Base-by-base conservation (phyloP, 2,329 filamentous ascomycete species). In the Periconia sp. region DNA sequence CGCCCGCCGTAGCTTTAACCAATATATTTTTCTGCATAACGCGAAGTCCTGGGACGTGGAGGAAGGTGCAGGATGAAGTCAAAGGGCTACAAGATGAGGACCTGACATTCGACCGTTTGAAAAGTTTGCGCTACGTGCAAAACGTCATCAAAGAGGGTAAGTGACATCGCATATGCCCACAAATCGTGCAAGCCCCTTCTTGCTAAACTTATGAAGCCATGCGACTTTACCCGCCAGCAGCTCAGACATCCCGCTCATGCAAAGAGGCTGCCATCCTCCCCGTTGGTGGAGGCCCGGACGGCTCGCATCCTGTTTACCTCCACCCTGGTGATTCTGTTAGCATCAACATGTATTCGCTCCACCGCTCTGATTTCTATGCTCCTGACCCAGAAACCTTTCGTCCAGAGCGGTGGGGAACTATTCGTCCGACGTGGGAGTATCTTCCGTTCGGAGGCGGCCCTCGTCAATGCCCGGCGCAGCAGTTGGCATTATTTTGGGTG, bases 101-200 rank as follows among this genome's bases (percentile, higher is more conserved):
- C 20, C 64, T 77, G 48, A 74, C 71, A 18, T 78, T 78, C 53
- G 62, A 73, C 30, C 58, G 66, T 9, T 72, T 79, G 52, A 79
- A 79, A 55, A 68, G 66, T 45, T 74, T 76, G 58, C 64, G 53
- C 33, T 76, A 72, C 53, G 61, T 76, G 3, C 69, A 85, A 72
- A 80, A 87, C 63, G 76, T 89, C 47, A 81, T 95, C 63, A 88
- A 90, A 75, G 91, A 95, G 76, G 53, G 55, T 58, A 47, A 41
- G 47, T 23, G 7, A 2, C 18, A 45, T 56, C 20, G 48, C 50
- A 35, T 57, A 47, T 8, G 23, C 23, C 23, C 23, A 3, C 23
- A 27, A 27, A 27, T 5, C 23, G 8, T 27, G 8, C 23, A 27
- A 27, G 5, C 23, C 23, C 23, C 23, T 5, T n/a, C n/a, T 3